These are phyloP conservation scores for Castanea crenata DNA, from an alignment of 306 rosid genomes.

Conservation along the genomic window DNA sequence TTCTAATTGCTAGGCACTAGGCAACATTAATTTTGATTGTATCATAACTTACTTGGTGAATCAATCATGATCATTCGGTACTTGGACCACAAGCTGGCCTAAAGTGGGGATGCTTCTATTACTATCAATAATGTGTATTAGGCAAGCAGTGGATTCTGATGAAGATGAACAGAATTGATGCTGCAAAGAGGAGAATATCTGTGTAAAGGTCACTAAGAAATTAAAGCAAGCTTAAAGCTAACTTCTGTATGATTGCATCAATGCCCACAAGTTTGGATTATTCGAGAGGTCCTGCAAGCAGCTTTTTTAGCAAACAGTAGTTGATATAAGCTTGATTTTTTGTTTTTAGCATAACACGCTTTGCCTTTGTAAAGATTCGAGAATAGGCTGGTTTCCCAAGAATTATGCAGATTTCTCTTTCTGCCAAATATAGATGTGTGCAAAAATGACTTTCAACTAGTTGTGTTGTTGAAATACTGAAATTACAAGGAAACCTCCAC, in stretches of 20 bases:
- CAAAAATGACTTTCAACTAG: too few relatives aligned
- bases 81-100: slow-evolving; percentile 24
- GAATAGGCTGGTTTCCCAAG: neutral
- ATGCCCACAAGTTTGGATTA: slow-evolving; percentile 49
- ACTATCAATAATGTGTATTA: slow-evolving; percentile 33
- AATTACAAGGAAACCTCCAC: too few relatives aligned
- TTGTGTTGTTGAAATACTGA: too few relatives aligned
- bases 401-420: neutral
- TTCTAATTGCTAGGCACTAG: too few relatives aligned
- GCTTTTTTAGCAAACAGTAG: slow-evolving; percentile 2
- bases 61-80: slow-evolving; percentile 20
- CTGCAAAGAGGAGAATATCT: slow-evolving; percentile 51
- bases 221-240: slow-evolving; percentile 42
- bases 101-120: slow-evolving; percentile 30
- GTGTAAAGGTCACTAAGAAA: slow-evolving; percentile 35
- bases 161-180: slow-evolving; percentile 59
- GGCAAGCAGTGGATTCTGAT: slow-evolving; percentile 44
- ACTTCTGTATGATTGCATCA: slow-evolving; percentile 55
- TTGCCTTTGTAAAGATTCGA: too few relatives aligned
- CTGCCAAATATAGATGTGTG: neutral
- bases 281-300: slow-evolving; percentile 33
- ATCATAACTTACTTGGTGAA: slow-evolving; percentile 17
- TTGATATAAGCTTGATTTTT: slow-evolving; percentile 10
- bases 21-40: too few relatives aligned
- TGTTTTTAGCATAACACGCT: neutral